Evolutionary conservation across 2,329 filamentous ascomycete genomes (phyloP).

Genomic region (Hypocreales sp.): DNA sequence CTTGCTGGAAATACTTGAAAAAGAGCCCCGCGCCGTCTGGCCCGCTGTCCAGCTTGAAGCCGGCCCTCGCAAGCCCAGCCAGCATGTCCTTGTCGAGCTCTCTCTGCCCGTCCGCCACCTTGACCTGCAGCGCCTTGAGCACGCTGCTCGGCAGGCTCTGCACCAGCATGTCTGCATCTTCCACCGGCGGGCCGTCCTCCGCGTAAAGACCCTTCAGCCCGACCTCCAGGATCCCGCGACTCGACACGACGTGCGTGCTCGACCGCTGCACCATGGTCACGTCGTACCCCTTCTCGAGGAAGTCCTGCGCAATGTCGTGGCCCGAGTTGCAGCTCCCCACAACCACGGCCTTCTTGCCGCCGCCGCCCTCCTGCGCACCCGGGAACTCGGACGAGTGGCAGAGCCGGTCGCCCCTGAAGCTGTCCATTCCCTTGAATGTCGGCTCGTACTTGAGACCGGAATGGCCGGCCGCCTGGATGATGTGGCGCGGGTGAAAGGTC

Average conservation of each 20-base stretch:
- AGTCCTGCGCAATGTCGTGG: conserved; percentile 56
- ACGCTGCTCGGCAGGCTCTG: conserved; percentile 43
- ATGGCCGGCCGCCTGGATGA: conserved; percentile 54
- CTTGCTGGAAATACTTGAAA: conserved; percentile 48
- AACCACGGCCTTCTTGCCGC: conserved; percentile 46
- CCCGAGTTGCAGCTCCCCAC: conserved; percentile 54
- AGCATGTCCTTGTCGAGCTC: conserved; percentile 22
- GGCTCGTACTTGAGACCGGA: conserved; percentile 51
- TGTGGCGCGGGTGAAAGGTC: conserved; percentile 43
- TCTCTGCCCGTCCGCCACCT: conserved; percentile 16
- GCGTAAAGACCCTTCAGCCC: conserved; percentile 33
- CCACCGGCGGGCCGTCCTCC: conserved; percentile 39
- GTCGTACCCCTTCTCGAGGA: conserved; percentile 47
- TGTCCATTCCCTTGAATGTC: conserved; percentile 35
- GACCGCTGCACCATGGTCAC: conserved; percentile 58
- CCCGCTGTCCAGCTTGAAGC: conserved; percentile 45
- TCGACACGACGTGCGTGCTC: conserved; percentile 47
- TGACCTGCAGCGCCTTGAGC: conserved; percentile 41
- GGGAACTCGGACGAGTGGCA: conserved; percentile 47
- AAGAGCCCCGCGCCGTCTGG: conserved; percentile 41
- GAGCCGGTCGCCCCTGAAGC: conserved; percentile 42
- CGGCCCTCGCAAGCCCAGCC: conserved; percentile 32
- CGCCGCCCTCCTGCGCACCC: conserved; percentile 28
- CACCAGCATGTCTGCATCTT: conserved; percentile 48
- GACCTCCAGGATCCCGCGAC: conserved; percentile 34